Evolutionary conservation across 306 rosid species (phyloP).

Genomic region (Cicer pinnatifidum): DNA sequence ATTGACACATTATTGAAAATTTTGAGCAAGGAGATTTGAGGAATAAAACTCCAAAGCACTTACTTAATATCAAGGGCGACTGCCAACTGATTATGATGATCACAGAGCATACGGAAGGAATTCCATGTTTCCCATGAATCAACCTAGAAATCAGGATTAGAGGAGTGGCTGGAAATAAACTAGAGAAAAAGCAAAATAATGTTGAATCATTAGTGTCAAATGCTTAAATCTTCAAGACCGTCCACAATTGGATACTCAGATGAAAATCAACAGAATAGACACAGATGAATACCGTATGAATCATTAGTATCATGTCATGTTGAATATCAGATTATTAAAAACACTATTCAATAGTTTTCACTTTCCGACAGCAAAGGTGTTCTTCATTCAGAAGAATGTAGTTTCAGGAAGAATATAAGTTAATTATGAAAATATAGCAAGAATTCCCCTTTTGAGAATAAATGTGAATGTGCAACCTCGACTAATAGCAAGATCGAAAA

Average conservation of each 20-base stretch:
- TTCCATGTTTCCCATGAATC: constrained; percentile 54
- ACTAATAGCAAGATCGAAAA: neutral
- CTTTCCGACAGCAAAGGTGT: neutral
- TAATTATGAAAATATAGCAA: neutral
- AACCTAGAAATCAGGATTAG: constrained; percentile 45
- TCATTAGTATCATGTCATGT: neutral
- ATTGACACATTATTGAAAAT: neutral
- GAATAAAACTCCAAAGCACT: neutral
- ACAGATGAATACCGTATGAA: constrained; percentile 11
- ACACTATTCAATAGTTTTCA: constrained; percentile 7
- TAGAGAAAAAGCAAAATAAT: neutral
- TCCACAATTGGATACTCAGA: neutral
- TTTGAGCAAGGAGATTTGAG: neutral
- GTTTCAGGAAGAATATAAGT: constrained; percentile 5
- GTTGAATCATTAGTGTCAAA: neutral
- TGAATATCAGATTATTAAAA: constrained; percentile 12
- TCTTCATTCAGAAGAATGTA: constrained; percentile 26
- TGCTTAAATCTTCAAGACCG: neutral
- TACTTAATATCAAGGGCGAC: constrained; percentile 58
- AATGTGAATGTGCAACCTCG: neutral
- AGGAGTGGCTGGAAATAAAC: constrained; percentile 13
- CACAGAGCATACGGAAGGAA: constrained; percentile 13
- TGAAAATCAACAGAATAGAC: constrained; percentile 11
- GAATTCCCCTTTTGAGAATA: neutral
- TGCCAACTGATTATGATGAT: constrained; percentile 35